These are phyloP conservation scores for Spathaspora passalidarum DNA, from an alignment of 805 yeast species.

Conservation along the genomic window DNA sequence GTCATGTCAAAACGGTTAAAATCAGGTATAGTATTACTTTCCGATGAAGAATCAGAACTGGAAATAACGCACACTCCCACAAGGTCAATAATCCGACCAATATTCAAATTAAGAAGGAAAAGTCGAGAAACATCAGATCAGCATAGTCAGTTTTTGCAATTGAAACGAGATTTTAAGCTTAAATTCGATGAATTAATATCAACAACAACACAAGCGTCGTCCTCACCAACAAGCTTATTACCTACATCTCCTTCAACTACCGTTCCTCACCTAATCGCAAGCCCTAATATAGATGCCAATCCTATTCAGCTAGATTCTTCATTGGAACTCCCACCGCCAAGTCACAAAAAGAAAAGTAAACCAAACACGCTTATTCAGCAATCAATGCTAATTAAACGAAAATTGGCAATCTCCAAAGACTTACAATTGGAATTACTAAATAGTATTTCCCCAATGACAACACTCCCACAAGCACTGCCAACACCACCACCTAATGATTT, in stretches of 20 bases:
- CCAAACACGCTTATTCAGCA: conserved; percentile 18
- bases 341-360: conserved; percentile 13
- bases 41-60: conserved; percentile 38
- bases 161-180: conserved; percentile 25
- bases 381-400: conserved; percentile 27
- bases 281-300: not conserved
- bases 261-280: not conserved
- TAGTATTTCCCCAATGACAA: not conserved
- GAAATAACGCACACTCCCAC: conserved; percentile 14
- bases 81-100: conserved; percentile 17
- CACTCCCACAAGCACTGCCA: not conserved
- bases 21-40: conserved; percentile 19
- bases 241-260: not conserved
- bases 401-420: conserved; percentile 33
- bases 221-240: conserved; percentile 1
- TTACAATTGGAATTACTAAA: conserved; percentile 32
- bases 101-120: conserved; percentile 9
- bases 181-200: conserved; percentile 13
- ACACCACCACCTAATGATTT: conserved; percentile 6
- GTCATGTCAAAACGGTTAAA: not conserved
- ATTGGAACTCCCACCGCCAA: conserved; percentile 3
- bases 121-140: conserved; percentile 4
- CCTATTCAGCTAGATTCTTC: conserved; percentile 1
- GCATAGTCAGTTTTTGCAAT: conserved; percentile 6
- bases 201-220: not conserved